Evolutionary conservation across 2,329 filamentous ascomycete species (phyloP).

Genomic region (Cladosporium sphaerospermum): DNA sequence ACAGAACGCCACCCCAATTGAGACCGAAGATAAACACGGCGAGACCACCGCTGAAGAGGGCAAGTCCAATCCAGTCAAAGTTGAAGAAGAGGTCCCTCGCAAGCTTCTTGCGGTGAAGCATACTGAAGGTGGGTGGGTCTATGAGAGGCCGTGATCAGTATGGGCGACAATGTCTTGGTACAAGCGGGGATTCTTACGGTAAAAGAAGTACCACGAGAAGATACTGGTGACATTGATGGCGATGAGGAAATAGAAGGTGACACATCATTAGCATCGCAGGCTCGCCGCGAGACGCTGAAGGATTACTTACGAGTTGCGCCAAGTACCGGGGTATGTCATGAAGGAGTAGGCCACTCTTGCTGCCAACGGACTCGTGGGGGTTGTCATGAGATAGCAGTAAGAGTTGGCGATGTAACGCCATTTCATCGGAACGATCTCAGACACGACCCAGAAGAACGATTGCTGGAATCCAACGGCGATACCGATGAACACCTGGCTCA

Average conservation of each 20-base stretch:
- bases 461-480: slow-evolving; percentile 35
- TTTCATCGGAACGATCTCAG: slow-evolving; percentile 33
- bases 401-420: slow-evolving; percentile 22
- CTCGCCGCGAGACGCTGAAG: neutral
- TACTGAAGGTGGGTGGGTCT: slow-evolving; percentile 24
- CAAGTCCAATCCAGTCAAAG: slow-evolving; percentile 24
- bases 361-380: slow-evolving; percentile 20
- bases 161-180: neutral
- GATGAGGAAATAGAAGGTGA: slow-evolving; percentile 22
- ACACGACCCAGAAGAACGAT: slow-evolving; percentile 34
- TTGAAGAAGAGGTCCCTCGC: slow-evolving; percentile 20
- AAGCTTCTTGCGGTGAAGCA: slow-evolving; percentile 23
- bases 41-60: slow-evolving; percentile 21
- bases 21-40: slow-evolving; percentile 23
- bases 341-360: slow-evolving; percentile 21
- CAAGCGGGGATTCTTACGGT: slow-evolving; percentile 14
- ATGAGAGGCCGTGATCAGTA: neutral
- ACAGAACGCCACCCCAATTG: slow-evolving; percentile 26
- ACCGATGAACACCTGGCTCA: slow-evolving; percentile 30
- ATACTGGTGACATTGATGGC: slow-evolving; percentile 29
- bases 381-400: slow-evolving; percentile 23
- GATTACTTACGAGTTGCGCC: slow-evolving; percentile 15
- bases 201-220: slow-evolving; percentile 29
- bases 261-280: neutral
- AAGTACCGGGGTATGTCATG: slow-evolving; percentile 17